phyloP scores from a whole-genome alignment of 352 stramenopile genomes.

The Pythium oligandrum region DNA sequence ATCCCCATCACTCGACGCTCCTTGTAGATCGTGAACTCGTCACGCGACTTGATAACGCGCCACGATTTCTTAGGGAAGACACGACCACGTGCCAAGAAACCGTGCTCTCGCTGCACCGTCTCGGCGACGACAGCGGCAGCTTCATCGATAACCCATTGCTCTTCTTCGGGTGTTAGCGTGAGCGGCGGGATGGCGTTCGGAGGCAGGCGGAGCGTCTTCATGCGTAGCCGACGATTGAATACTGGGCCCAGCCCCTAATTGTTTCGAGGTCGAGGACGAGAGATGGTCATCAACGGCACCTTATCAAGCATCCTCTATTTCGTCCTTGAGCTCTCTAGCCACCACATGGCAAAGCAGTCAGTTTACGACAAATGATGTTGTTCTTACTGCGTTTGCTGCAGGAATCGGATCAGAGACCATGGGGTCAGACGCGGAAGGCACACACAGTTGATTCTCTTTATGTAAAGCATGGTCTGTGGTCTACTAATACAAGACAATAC shows the following conservation, averaged over 20 bases:
- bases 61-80: conserved; percentile 27
- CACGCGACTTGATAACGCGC: conserved; percentile 23
- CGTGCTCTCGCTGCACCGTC: conserved; percentile 33
- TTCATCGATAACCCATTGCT: conserved; percentile 25
- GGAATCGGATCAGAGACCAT: too few species aligned
- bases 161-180: conserved; percentile 21
- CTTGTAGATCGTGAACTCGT: conserved; percentile 25
- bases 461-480: not conserved
- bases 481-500: not conserved
- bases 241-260: too few species aligned
- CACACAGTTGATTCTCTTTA: not conserved
- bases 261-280: too few species aligned
- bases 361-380: too few species aligned
- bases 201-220: conserved; percentile 44
- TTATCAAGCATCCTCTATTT: too few species aligned
- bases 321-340: too few species aligned
- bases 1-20: conserved; percentile 8
- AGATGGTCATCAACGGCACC: too few species aligned
- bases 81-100: conserved; percentile 22
- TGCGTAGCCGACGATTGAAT: not conserved
- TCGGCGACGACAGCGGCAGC: conserved; percentile 33
- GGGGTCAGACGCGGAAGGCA: too few species aligned
- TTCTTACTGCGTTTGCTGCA: too few species aligned
- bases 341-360: too few species aligned
- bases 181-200: conserved; percentile 27